phyloP scores from a whole-genome alignment of 306 rosid species.

The Heteromeles arbutifolia region DNA sequence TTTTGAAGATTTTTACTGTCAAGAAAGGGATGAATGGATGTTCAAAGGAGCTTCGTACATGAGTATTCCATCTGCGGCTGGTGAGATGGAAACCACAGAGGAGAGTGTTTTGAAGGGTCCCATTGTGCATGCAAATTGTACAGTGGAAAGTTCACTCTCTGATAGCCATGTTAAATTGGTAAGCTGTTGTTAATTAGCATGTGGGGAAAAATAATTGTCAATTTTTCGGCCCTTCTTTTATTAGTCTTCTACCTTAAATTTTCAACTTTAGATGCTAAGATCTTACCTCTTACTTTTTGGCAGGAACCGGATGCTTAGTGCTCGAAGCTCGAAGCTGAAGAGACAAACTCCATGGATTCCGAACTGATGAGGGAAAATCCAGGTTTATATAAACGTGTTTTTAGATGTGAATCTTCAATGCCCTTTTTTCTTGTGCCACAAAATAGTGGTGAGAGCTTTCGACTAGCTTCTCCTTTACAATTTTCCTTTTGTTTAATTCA shows the following conservation, averaged over 20 bases:
- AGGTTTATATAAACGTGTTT: slow-evolving; percentile 33
- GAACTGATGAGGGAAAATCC: slow-evolving; percentile 29
- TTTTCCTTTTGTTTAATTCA: slow-evolving; percentile 1
- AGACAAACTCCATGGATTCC: slow-evolving; percentile 8
- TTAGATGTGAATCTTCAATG: slow-evolving; percentile 26
- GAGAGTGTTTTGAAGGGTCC: slow-evolving; percentile 40
- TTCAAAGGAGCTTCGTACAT: slow-evolving; percentile 64
- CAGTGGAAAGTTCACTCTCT: slow-evolving; percentile 34
- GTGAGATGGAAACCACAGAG: slow-evolving; percentile 24
- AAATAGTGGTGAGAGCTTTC: slow-evolving; percentile 33
- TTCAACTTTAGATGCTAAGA: slow-evolving; percentile 2
- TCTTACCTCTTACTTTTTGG: slow-evolving; percentile 16
- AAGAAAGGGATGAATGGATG: slow-evolving; percentile 69
- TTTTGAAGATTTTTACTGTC: slow-evolving; percentile 74
- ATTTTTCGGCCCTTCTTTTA: background rate
- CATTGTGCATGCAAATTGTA: slow-evolving; percentile 70
- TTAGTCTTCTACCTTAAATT: background rate
- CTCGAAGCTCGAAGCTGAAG: background rate
- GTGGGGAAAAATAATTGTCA: background rate
- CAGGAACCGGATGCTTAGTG: slow-evolving; percentile 51
- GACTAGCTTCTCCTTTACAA: slow-evolving; percentile 12
- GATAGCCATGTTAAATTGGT: slow-evolving; percentile 46
- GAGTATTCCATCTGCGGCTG: slow-evolving; percentile 27
- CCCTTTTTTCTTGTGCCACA: slow-evolving; percentile 35
- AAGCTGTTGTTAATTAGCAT: slow-evolving; percentile 11